Evolutionary conservation across 345 rosid genomes (phyloP).

Genomic region (Dimocarpus longan): DNA sequence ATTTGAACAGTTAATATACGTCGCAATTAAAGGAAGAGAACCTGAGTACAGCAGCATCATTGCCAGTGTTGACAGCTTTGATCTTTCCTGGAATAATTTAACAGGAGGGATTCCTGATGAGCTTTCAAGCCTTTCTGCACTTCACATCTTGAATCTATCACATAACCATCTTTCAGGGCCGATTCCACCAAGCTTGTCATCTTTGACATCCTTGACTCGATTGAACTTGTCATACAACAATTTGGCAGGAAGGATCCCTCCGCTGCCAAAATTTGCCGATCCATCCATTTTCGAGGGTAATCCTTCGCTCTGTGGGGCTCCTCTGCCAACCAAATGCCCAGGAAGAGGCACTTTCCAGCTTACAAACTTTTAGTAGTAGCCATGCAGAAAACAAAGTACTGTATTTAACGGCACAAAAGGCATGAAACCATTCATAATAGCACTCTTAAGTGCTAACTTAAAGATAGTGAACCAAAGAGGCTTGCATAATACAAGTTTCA

Average conservation of each 20-base stretch:
- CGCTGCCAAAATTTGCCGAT: slow-evolving; percentile 37
- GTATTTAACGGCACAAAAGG: background rate
- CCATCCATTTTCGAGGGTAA: slow-evolving; percentile 48
- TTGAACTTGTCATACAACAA: slow-evolving; percentile 56
- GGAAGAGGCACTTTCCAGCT: background rate
- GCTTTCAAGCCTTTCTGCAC: slow-evolving; percentile 27
- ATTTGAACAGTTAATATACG: slow-evolving; percentile 33
- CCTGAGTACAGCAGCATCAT: slow-evolving; percentile 21
- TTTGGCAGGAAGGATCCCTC: slow-evolving; percentile 52
- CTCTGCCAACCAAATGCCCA: slow-evolving; percentile 44
- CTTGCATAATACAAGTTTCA: background rate
- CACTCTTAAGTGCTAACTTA: background rate
- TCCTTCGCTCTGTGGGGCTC: slow-evolving; percentile 48
- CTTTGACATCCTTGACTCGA: slow-evolving; percentile 33
- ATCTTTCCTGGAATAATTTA: slow-evolving; percentile 46
- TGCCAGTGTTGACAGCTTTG: slow-evolving; percentile 31
- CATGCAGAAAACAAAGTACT: background rate
- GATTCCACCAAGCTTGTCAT: slow-evolving; percentile 47
- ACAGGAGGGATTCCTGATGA: slow-evolving; percentile 40
- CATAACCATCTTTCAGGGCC: slow-evolving; percentile 48
- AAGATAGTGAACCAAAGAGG: no score
- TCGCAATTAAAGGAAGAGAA: slow-evolving; percentile 39
- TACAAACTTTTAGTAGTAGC: background rate
- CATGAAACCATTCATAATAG: background rate
- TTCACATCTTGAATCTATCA: slow-evolving; percentile 42